These are phyloP conservation scores for Boletus sp. DNA, from an alignment of 768 basidiomycete species.

Conservation along the genomic window DNA sequence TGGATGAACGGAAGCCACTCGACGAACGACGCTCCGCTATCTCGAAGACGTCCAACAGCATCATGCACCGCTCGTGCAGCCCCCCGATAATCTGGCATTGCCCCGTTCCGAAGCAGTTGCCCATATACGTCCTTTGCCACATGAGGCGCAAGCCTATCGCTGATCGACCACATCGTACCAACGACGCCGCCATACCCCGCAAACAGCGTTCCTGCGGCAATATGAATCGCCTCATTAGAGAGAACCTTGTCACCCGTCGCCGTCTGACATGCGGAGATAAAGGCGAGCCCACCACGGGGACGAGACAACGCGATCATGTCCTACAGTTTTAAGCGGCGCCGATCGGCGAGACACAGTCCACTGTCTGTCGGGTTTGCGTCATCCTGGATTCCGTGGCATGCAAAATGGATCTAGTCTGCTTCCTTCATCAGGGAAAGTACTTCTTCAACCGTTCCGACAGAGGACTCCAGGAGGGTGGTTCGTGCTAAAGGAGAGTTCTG, in stretches of 20 bases:
- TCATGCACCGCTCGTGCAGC: slow-evolving; percentile 2
- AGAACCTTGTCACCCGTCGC: slow-evolving; percentile 34
- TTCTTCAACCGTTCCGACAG: background rate
- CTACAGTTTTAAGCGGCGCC: background rate
- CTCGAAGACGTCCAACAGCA: background rate
- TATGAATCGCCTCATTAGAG: slow-evolving; percentile 38
- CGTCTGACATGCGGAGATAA: slow-evolving; percentile 48
- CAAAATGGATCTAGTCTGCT: background rate
- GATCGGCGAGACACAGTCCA: slow-evolving; percentile 7
- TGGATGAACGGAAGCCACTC: background rate
- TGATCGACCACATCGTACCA: slow-evolving; percentile 44
- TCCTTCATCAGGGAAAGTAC: background rate
- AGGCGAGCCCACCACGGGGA: slow-evolving; percentile 33
- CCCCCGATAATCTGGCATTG: background rate
- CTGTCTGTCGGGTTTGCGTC: slow-evolving; percentile 15
- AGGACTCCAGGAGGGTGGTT: background rate
- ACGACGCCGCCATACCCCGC: slow-evolving; percentile 33
- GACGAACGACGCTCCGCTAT: background rate
- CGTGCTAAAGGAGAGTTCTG: background rate
- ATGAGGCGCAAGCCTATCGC: slow-evolving; percentile 34
- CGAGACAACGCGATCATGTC: slow-evolving; percentile 7
- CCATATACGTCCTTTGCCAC: slow-evolving; percentile 34
- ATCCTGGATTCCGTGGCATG: background rate
- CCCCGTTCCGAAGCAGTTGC: background rate
- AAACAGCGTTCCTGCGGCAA: slow-evolving; percentile 41